Evolutionary conservation across 345 rosid species (phyloP).

Genomic region (Limnanthes douglasii): DNA sequence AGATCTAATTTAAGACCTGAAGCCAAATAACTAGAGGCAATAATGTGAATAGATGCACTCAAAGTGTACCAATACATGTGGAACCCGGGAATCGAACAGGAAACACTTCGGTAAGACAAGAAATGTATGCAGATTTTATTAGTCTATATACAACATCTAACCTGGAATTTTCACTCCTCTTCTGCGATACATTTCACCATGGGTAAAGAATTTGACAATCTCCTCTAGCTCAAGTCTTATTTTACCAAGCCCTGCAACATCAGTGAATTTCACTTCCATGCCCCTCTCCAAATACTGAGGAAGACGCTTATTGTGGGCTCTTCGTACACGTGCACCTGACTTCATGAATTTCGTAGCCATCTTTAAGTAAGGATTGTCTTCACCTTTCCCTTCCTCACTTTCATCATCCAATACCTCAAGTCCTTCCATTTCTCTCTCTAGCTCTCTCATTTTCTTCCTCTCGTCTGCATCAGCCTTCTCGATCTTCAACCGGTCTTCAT

Average conservation of each 20-base stretch:
- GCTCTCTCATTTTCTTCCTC: slow-evolving; percentile 69
- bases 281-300: slow-evolving; percentile 86
- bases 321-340: slow-evolving; percentile 84
- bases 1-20: neutral
- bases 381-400: slow-evolving; percentile 38
- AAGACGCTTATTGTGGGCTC: slow-evolving; percentile 45
- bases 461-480: slow-evolving; percentile 93
- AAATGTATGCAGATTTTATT: neutral
- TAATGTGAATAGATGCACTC: too few species aligned
- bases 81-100: too few species aligned
- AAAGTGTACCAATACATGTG: too few species aligned
- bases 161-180: slow-evolving; percentile 95
- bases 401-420: slow-evolving; percentile 41
- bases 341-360: slow-evolving; percentile 91
- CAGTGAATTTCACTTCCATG: slow-evolving; percentile 75
- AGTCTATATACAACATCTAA: slow-evolving; percentile 10
- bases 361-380: slow-evolving; percentile 61
- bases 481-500: slow-evolving; percentile 81
- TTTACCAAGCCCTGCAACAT: slow-evolving; percentile 96
- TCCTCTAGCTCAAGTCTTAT: slow-evolving; percentile 92
- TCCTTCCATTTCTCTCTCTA: slow-evolving; percentile 75
- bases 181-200: slow-evolving; percentile 87
- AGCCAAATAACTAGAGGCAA: neutral
- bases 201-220: slow-evolving; percentile 90
- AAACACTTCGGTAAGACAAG: too few species aligned